Evolutionary conservation across 495 filamentous ascomycete genomes (phyloP).

Genomic region (Thozetella sp.): DNA sequence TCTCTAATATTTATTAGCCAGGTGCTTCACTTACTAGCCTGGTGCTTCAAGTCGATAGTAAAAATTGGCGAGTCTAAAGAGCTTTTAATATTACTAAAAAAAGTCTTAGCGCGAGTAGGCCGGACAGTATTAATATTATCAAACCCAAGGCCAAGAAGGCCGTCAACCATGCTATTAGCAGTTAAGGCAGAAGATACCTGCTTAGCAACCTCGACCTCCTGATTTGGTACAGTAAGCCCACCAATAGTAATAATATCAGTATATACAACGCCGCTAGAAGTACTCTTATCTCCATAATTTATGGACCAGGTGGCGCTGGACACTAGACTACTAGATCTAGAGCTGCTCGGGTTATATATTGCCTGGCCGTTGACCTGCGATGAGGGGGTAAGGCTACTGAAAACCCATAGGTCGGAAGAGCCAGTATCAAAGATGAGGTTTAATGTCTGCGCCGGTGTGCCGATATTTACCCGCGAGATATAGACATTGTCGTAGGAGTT

Average conservation of each 20-base stretch:
- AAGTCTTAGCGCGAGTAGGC: conserved; percentile 67
- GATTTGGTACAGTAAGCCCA: conserved; percentile 62
- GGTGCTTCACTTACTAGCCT: conserved; percentile 37
- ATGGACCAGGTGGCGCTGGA: conserved; percentile 66
- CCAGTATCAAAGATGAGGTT: conserved; percentile 78
- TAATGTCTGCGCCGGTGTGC: conserved; percentile 70
- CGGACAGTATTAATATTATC: conserved; percentile 69
- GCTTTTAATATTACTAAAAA: conserved; percentile 70
- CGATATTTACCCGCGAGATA: conserved; percentile 66
- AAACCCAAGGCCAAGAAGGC: conserved; percentile 78
- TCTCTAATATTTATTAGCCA: not conserved
- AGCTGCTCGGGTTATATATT: conserved; percentile 54
- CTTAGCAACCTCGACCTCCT: conserved; percentile 75
- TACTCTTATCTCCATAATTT: conserved; percentile 72
- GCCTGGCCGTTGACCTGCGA: conserved; percentile 52
- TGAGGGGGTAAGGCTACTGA: conserved; percentile 43
- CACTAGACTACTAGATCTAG: conserved; percentile 49
- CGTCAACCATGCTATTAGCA: conserved; percentile 59
- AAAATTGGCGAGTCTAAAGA: conserved; percentile 68
- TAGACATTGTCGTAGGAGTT: conserved; percentile 67
- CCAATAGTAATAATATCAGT: conserved; percentile 75
- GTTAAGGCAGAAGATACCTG: conserved; percentile 68
- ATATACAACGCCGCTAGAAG: conserved; percentile 72
- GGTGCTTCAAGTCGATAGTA: conserved; percentile 68
- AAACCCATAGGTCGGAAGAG: conserved; percentile 73